Base-by-base conservation (phyloP, 306 rosid species). In the Spatholobus suberectus region DNA sequence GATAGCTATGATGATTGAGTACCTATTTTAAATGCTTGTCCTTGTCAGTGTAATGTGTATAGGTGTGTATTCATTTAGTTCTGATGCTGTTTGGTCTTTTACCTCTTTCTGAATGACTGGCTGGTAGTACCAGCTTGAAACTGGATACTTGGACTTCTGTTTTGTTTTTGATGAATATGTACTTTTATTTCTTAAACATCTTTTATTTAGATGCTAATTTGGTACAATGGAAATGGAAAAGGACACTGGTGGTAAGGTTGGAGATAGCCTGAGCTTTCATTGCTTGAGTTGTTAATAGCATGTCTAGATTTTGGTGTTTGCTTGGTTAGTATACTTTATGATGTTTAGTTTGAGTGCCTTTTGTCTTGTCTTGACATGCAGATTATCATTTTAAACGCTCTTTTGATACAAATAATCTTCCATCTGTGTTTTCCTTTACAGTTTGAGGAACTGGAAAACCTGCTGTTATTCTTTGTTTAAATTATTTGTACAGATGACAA, bases 231-330 rank as follows among this genome's bases (percentile, higher is more conserved):
- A 70, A 40, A 70, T 32, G 15, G 24, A 11, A 18, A 70, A 40
- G 32, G 54, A 69, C 44, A 27, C 20, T 58, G 40, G n/a, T 10
- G 58, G 41, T 17, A 27, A 54, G 65, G 37, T 75, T 46, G 69
- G 87, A 82, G 80, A 47, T 73, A 37, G 58, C 81, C 24, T 15
- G 34, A 68, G 35, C 75, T 73, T 82, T 43, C 6, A 37, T 66
- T 35, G 17, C 47, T 35, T 66, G 44, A 35, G 57, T 70, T 24
- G 10, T 61, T 78, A n/a, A 52, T 17, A 35, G n/a, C 76, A 57
- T 35, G 77, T 43, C 51, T 76, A 29, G 37, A 41, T 52, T 81
- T 59, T 34, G 44, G 41, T 47, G 67, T 46, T 83, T 18, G 54
- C 78, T 35, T 46, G 34, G 44, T 57, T 54, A 41, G 17, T 38